These are phyloP conservation scores for Puccinellia tenuiflora DNA, from an alignment of 176 grass and related monocot genomes.

Conservation along the genomic window DNA sequence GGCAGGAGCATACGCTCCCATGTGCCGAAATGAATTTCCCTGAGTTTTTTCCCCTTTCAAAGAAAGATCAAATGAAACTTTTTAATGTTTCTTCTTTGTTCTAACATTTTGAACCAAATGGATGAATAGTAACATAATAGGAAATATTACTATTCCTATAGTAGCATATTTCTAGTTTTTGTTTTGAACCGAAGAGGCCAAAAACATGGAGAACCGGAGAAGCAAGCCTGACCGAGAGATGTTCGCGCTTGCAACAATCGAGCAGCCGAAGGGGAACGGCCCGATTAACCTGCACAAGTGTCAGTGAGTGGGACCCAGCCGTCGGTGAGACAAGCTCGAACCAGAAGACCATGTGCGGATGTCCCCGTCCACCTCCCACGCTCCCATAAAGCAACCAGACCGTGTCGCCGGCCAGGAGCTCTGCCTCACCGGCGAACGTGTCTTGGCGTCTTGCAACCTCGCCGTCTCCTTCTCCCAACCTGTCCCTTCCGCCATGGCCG, in stretches of 20 bases:
- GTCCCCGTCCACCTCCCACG: neutral
- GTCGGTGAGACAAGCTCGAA: neutral
- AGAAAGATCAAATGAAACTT: no score
- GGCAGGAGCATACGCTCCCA: no score
- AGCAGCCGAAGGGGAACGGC: neutral
- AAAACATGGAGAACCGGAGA: no score
- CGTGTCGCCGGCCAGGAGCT: neutral
- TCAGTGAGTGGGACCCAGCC: neutral
- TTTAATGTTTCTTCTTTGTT: no score
- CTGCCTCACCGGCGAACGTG: neutral
- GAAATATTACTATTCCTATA: no score
- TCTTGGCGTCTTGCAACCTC: neutral
- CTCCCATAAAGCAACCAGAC: constrained; percentile 16
- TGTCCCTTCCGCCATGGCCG: neutral
- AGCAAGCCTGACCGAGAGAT: no score
- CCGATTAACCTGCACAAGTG: neutral
- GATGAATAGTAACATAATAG: no score
- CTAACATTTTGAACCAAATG: no score
- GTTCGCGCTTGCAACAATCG: neutral
- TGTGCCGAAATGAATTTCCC: no score
- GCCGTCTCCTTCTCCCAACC: neutral
- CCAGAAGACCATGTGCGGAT: neutral
- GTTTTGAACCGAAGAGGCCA: no score
- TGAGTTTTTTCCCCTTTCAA: no score
- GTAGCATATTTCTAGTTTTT: no score